Conservation (phyloP, 2,329 filamentous ascomycete genomes). For the Ceratocystiopsis sp. region DNA sequence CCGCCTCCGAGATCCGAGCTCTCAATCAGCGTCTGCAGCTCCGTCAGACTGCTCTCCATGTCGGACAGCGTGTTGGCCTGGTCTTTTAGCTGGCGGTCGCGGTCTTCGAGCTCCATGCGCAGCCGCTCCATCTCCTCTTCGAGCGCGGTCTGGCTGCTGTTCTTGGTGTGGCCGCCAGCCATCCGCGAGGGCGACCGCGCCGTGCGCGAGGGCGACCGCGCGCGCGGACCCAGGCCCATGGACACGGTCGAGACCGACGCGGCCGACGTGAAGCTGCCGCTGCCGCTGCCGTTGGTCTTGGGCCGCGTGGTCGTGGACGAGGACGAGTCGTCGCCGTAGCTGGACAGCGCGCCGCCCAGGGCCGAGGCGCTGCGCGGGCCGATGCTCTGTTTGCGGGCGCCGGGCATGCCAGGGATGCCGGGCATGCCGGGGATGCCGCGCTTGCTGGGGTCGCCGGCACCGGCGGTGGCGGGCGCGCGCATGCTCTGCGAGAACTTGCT, state of each 20-base stretch:
- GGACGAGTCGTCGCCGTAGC: conserved; percentile 30
- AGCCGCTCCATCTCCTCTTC: conserved; percentile 62
- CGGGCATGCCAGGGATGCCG: conserved; percentile 15
- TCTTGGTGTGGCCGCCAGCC: conserved; percentile 7
- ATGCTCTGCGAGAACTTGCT: conserved; percentile 48
- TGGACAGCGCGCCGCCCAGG: conserved; percentile 29
- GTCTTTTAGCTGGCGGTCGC: conserved; percentile 75
- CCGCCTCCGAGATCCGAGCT: conserved; percentile 28
- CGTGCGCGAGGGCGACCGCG: conserved; percentile 32
- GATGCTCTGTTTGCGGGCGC: conserved; percentile 33
- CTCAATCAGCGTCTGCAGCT: conserved; percentile 55
- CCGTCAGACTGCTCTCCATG: conserved; percentile 77
- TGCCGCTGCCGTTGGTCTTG: conserved; percentile 28
- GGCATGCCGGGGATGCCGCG: conserved; percentile 10
- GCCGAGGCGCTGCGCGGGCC: conserved; percentile 43
- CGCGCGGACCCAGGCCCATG: no score
- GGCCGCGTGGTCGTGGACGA: conserved; percentile 25
- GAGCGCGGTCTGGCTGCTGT: conserved; percentile 15
- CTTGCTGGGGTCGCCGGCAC: conserved; percentile 45
- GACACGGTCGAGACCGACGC: conserved; percentile 24
- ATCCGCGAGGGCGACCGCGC: conserved; percentile 5
- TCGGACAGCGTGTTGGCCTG: conserved; percentile 69
- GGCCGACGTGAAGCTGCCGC: conserved; percentile 24
- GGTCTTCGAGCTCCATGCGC: conserved; percentile 58
- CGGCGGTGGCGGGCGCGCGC: conserved; percentile 24